These are phyloP conservation scores for Beauveria sp. DNA, from an alignment of 2,329 filamentous ascomycete genomes.

Conservation along the genomic window DNA sequence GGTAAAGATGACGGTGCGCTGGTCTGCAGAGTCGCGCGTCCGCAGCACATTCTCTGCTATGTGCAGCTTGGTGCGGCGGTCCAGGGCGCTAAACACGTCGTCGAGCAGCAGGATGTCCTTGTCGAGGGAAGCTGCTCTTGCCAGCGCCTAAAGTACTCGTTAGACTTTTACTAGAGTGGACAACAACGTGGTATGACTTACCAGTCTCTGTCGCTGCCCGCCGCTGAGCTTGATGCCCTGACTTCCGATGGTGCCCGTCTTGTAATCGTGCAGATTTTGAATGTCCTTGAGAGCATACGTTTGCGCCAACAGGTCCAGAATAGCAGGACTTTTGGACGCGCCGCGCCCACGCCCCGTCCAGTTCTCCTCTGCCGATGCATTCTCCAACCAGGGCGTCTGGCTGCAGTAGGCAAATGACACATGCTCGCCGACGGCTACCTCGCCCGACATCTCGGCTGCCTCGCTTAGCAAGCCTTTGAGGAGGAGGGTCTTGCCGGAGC, in stretches of 20 bases:
- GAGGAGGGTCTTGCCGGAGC: not conserved
- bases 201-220: constrained; percentile 4
- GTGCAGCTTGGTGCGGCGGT: not conserved
- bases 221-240: constrained; percentile 3
- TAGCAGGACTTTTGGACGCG: not conserved
- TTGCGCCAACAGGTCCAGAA: not conserved
- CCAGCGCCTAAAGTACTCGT: not conserved
- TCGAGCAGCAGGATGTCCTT: not conserved
- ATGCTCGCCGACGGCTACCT: not conserved
- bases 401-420: not conserved
- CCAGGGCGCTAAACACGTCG: not conserved
- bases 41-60: not conserved
- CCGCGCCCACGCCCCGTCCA: not conserved
- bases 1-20: not conserved
- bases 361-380: constrained; percentile 1
- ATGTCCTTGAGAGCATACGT: not conserved
- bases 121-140: not conserved
- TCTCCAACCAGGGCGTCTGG: constrained; percentile 3
- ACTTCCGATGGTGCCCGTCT: not conserved
- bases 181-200: not conserved
- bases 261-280: not conserved
- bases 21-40: not conserved
- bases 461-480: not conserved
- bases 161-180: no score
- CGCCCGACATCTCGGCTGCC: not conserved